These are phyloP conservation scores for Aspergillus amoenus DNA, from an alignment of 2,329 filamentous ascomycete species.

Conservation along the genomic window DNA sequence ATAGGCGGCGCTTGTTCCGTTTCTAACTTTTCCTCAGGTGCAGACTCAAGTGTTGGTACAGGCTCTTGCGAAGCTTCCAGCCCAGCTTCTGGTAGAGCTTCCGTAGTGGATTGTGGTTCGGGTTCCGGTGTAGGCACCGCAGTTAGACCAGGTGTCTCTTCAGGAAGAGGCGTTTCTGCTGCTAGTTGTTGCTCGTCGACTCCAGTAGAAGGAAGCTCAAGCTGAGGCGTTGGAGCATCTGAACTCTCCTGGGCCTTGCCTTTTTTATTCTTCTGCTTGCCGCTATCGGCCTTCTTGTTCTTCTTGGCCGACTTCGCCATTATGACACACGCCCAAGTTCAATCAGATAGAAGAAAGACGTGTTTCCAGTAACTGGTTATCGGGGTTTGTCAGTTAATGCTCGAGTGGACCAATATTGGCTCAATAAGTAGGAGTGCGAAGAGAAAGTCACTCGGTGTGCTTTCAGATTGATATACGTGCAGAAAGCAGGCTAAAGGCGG, in stretches of 20 bases:
- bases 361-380: constrained; percentile 34
- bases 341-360: constrained; percentile 23
- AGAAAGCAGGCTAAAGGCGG: constrained; percentile 19
- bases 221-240: constrained; percentile 26
- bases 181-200: constrained; percentile 19
- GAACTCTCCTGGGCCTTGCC: constrained; percentile 29
- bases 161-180: constrained; percentile 11
- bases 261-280: constrained; percentile 37
- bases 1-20: constrained; percentile 20
- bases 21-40: constrained; percentile 15
- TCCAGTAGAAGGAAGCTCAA: constrained; percentile 24
- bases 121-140: constrained; percentile 2
- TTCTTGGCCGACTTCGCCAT: constrained; percentile 32
- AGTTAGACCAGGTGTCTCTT: constrained; percentile 4
- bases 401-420: constrained; percentile 28
- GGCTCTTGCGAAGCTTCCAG: constrained; percentile 5
- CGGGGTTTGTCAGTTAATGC: constrained; percentile 25
- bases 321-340: constrained; percentile 33
- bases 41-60: constrained; percentile 8
- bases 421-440: constrained; percentile 29
- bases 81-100: constrained; percentile 1
- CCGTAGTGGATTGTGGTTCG: constrained; percentile 5
- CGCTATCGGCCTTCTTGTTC: constrained; percentile 27
- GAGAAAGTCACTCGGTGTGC: constrained; percentile 32
- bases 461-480: constrained; percentile 25